Base-by-base conservation (phyloP, 495 filamentous ascomycete genomes). In the Hypoxylon lenormandii region DNA sequence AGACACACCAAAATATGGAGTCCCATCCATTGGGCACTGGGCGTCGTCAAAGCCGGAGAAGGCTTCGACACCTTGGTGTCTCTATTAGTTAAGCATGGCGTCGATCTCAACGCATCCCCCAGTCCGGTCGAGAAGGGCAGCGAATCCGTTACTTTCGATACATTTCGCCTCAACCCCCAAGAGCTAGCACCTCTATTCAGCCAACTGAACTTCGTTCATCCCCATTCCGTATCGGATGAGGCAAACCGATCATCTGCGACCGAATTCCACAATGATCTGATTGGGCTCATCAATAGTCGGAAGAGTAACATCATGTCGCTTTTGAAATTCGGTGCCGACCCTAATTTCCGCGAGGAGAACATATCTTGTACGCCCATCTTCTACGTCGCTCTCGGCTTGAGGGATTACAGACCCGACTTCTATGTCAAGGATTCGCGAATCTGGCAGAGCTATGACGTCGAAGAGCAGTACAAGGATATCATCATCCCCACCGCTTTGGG, bases 1-100 rank as follows among this genome's bases (percentile, higher is more conserved):
- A 7, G 30, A 5, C 0, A 48, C 0, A 2, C 2, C 0, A 15
- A 8, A 4, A 40, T 2, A 1, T 60, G 59, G 60, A 18, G 5
- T 21, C 66, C 66, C 3, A 53, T 69, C 16, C 40, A 69, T 3
- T 64, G 54, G 53, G 60, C 53, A 4, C 23, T 33, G 1, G 11
- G 7, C 6, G 0, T 23, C 10, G 3, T 43, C 10, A 16, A 15
- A 1, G 8, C n/a, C 10, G 36, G 18, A 12, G n/a, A 13, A 4
- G 36, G 46, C 16, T 64, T 58, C 10, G 46, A 59, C 5, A 3
- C 12, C 3, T 23, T 23, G 4, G n/a, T 69, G n/a, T 0, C 43
- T 6, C 48, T 55, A 4, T 49, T 69, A 0, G 0, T 42, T 1
- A 16, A 40, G 1, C 15, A 50, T 16, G 60, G 60, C 2, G 60